A percentile compares a stretch with the other conserved stretches of the same genome.
Evolutionary conservation across 169 alveolate species (phyloP).

Genomic region (Plasmodium billcollinsi): DNA sequence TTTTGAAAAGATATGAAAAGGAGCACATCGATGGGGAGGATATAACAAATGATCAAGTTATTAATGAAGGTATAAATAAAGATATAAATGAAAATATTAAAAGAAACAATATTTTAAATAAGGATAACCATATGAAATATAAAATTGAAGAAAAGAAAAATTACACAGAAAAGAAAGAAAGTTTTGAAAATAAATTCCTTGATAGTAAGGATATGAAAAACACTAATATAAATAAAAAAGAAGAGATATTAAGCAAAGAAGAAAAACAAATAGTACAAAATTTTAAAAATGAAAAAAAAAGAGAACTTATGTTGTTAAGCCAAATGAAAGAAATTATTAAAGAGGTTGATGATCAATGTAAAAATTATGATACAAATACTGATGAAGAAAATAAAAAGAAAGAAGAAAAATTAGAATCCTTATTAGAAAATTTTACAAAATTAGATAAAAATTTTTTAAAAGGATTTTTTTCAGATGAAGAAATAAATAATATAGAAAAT

Average conservation of each 20-base stretch:
- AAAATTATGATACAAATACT: conserved; percentile 42
- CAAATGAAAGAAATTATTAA: conserved; percentile 68
- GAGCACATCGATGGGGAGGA: conserved; percentile 39
- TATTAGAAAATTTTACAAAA: conserved; percentile 76
- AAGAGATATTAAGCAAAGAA: conserved; percentile 25
- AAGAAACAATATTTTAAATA: not conserved
- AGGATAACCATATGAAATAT: not conserved
- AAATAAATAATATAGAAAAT: conserved; percentile 63
- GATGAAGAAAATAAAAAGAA: conserved; percentile 57
- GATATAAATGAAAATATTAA: not conserved
- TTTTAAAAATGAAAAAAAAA: conserved; percentile 69
- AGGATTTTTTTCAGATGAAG: conserved; percentile 75
- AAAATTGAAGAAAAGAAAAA: too few species aligned
- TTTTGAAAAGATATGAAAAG: conserved; percentile 57
- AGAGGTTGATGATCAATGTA: conserved; percentile 74
- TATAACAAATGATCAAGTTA: not conserved
- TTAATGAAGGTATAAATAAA: not conserved
- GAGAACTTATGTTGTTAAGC: conserved; percentile 42
- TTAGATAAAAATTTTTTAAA: conserved; percentile 62
- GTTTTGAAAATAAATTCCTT: not conserved
- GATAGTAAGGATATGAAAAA: not conserved
- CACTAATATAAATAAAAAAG: not conserved
- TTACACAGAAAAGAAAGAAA: too few species aligned
- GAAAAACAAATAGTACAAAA: conserved; percentile 63
- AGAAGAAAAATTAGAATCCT: conserved; percentile 75